Evolutionary conservation across 1,139 yeast genomes (phyloP).

Genomic region (Kodamaea sp.): DNA sequence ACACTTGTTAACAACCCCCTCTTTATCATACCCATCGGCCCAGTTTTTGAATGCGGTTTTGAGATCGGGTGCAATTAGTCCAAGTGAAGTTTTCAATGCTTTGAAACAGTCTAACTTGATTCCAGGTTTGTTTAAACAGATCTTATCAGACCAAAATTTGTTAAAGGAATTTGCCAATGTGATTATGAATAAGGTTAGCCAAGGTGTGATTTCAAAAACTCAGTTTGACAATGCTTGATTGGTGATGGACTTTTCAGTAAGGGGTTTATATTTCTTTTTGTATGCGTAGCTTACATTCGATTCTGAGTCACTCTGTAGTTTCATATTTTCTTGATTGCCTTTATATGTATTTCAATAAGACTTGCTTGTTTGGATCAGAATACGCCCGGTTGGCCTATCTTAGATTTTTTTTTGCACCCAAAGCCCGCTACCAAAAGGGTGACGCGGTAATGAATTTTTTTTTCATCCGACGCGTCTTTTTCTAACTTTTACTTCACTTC

Average conservation of each 20-base stretch:
- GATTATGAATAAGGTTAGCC: slow-evolving; percentile 17
- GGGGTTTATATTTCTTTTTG: neutral
- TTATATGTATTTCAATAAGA: no score
- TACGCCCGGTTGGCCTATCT: no score
- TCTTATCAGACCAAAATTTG: slow-evolving; percentile 19
- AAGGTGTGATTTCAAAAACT: slow-evolving; percentile 18
- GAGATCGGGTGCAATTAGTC: slow-evolving; percentile 23
- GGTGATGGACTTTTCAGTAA: neutral
- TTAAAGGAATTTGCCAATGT: slow-evolving; percentile 19
- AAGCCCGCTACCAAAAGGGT: no score
- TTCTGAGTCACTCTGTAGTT: no score
- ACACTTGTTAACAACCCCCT: slow-evolving; percentile 26
- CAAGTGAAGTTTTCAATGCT: slow-evolving; percentile 20
- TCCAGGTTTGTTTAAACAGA: slow-evolving; percentile 16
- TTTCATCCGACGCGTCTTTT: neutral
- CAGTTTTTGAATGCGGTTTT: slow-evolving; percentile 24
- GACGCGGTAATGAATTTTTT: neutral
- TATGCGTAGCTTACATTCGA: no score
- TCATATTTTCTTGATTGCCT: no score
- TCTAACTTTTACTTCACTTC: slow-evolving; percentile 2
- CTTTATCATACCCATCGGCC: slow-evolving; percentile 26
- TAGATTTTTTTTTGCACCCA: no score
- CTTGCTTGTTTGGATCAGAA: no score
- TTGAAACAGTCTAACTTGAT: slow-evolving; percentile 23
- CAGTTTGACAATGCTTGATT: slow-evolving; percentile 3